Evolutionary conservation across 1,284 basidiomycete species (phyloP), one percentile per base, ranked within the genome.

Genomic region (Sporisorium graminicola): DNA sequence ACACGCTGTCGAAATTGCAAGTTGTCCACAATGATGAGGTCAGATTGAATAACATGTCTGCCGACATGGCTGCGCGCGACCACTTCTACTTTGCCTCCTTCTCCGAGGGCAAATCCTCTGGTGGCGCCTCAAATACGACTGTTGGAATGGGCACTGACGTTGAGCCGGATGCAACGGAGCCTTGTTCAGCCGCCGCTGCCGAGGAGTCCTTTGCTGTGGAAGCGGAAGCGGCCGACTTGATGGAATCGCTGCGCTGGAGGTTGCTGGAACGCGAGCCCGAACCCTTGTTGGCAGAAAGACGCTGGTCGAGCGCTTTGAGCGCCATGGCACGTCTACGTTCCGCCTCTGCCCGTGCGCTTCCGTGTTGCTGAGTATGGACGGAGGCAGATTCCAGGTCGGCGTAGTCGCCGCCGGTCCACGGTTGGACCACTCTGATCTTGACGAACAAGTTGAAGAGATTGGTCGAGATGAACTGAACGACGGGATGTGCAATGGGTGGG

Each of bases 281-380:
- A 14, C 55, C 58, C 26, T 74, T 74, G 67, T 67, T 73, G 6
- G 65, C 65, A 14, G 95, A 94, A 67, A 98, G 86, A 27, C 95
- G 90, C 81, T 96, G 94, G 81, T 99, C 96, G 29, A 99, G 90
- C 10, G 96, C 96, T 86, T 98, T 96, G 77, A 99, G 87, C 43
- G 96, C 96, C 88, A 97, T 91, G 2, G 93, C 92, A 75, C 93
- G 93, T 74, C 56, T 78, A n/a, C 65, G 51, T 26, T 81, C 73
- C 33, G 77, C 82, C 54, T 82, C 84, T 20, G 80, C 78, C 7
- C 79, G 68, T 2, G 78, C 75, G 55, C 72, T 73, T 27, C 62
- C 64, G 4, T 68, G 60, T 22, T 58, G 62, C 14, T 62, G 67
- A 20, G 50, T 44, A 85, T 90, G 79, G 74, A 94, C 93, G 93